A percentile compares a stretch with the other conserved stretches of the same genome.
These are phyloP conservation scores for Globisporangium parvum DNA, from an alignment of 352 stramenopile genomes.

Conservation along the genomic window DNA sequence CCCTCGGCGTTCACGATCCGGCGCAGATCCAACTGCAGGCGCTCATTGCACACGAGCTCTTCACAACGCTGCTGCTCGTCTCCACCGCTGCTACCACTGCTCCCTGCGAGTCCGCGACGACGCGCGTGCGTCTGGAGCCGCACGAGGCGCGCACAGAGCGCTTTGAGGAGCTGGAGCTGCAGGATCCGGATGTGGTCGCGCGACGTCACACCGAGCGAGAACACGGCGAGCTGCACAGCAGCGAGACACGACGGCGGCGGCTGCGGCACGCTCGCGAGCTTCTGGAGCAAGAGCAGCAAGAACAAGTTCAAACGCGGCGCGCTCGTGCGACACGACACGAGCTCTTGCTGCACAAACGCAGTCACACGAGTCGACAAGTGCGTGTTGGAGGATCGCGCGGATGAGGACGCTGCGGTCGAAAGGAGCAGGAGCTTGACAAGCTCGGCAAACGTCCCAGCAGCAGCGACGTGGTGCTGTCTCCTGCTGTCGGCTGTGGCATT, in stretches of 20 bases:
- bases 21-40: slow-evolving; percentile 37
- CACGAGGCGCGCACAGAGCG: slow-evolving; percentile 31
- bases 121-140: slow-evolving; percentile 10
- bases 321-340: slow-evolving; percentile 32
- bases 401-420: slow-evolving; percentile 6
- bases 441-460: slow-evolving; percentile 35
- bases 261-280: slow-evolving; percentile 15
- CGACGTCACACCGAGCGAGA: slow-evolving; percentile 23
- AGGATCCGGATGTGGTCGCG: slow-evolving; percentile 34
- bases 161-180: slow-evolving; percentile 45
- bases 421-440: slow-evolving; percentile 37
- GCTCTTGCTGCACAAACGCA: slow-evolving; percentile 39
- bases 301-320: slow-evolving; percentile 43
- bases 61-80: slow-evolving; percentile 21
- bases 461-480: slow-evolving; percentile 15
- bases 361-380: slow-evolving; percentile 19
- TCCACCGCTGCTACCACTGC: too few relatives aligned
- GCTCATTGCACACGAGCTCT: slow-evolving; percentile 42
- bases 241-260: slow-evolving; percentile 11
- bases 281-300: slow-evolving; percentile 44
- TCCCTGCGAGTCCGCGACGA: neutral
- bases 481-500: too few relatives aligned
- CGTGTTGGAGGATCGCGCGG: neutral
- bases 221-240: slow-evolving; percentile 37
- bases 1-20: slow-evolving; percentile 22